Conservation (phyloP, 73 alveolate species). For the Paramecium tetraurelia region DNA sequence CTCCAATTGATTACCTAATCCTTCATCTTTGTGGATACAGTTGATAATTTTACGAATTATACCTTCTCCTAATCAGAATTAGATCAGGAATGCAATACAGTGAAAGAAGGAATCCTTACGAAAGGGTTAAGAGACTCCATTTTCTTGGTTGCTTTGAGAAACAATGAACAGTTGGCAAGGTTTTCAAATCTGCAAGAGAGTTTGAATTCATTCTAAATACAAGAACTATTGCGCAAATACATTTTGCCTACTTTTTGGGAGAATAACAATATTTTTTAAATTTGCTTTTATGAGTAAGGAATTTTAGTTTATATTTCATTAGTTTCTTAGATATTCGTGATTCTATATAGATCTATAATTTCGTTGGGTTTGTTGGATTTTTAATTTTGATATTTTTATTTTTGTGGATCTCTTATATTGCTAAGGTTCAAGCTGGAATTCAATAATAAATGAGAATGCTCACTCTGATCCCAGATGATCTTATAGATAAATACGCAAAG, state of each 20-base stretch:
- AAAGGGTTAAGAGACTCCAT: conserved; percentile 34
- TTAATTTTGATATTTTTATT: not conserved
- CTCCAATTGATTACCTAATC: not conserved
- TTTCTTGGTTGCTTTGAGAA: not conserved
- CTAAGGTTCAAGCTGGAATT: not conserved
- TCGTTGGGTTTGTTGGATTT: conserved; percentile 10
- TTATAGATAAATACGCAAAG: not conserved
- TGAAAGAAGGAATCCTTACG: not conserved
- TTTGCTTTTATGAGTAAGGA: not conserved
- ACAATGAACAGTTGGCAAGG: not conserved
- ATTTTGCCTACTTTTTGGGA: conserved; percentile 36
- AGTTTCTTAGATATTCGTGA: not conserved
- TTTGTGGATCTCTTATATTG: conserved; percentile 11
- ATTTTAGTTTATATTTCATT: not conserved
- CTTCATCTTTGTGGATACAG: not conserved
- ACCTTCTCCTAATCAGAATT: not conserved
- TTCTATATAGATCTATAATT: not conserved
- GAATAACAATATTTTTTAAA: not conserved
- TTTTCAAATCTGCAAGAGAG: not conserved
- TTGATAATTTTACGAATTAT: not conserved
- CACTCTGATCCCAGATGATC: conserved; percentile 14
- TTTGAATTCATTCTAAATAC: not conserved
- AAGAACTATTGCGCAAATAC: not conserved
- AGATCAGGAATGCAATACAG: not conserved
- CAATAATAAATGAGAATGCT: conserved; percentile 15